A percentile compares a stretch with the other conserved stretches of the same genome.
These are phyloP conservation scores for Bauhinia variegata DNA, from an alignment of 306 rosid species.

Conservation along the genomic window DNA sequence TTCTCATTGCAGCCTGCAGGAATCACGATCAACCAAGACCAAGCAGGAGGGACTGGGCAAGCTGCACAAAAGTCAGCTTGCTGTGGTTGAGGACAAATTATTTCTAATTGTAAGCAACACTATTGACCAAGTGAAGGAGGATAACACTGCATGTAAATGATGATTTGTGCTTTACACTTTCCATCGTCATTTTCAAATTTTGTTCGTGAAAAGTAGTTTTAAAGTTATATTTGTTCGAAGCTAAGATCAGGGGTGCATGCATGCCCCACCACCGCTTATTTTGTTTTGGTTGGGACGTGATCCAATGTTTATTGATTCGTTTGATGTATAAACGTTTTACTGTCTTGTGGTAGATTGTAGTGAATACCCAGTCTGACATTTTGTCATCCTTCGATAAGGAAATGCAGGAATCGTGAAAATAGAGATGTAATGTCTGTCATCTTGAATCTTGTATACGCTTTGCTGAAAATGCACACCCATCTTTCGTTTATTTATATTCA, in stretches of 20 bases:
- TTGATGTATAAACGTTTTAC: constrained; percentile 10
- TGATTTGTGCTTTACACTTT: constrained; percentile 54
- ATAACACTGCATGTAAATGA: constrained; percentile 47
- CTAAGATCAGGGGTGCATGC: constrained; percentile 37
- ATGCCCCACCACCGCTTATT: constrained; percentile 22
- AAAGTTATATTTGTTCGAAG: constrained; percentile 33
- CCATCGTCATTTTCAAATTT: constrained; percentile 51
- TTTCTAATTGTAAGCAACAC: constrained; percentile 33
- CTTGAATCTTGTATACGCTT: not conserved
- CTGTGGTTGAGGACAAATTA: constrained; percentile 62
- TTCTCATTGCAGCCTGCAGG: constrained; percentile 63
- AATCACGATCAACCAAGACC: constrained; percentile 70
- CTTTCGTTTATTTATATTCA: no score
- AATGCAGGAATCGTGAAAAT: not conserved
- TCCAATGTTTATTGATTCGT: constrained; percentile 27
- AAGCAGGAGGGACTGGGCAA: constrained; percentile 56
- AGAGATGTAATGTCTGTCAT: not conserved
- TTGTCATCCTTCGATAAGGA: not conserved
- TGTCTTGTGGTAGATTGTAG: no score
- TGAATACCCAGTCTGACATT: no score
- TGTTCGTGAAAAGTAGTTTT: constrained; percentile 58
- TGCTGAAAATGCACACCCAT: not conserved
- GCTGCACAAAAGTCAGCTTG: constrained; percentile 70
- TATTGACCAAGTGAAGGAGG: constrained; percentile 25
- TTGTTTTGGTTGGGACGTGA: constrained; percentile 1